Conservation (phyloP, 768 basidiomycete species). For the Clitopilus hobsonii region DNA sequence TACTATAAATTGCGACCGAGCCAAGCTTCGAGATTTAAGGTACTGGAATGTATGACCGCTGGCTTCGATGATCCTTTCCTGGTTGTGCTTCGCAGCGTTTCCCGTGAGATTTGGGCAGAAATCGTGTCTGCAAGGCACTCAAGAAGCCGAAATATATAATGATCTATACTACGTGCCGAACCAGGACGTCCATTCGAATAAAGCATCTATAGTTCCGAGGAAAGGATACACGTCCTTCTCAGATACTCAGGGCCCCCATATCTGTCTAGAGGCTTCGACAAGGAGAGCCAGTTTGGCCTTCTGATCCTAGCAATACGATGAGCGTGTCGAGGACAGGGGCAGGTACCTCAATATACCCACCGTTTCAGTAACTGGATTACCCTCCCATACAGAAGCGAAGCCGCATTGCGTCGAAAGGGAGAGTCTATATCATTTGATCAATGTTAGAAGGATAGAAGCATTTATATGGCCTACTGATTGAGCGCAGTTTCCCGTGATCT, state of each 20-base stretch:
- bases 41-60: background rate
- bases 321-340: background rate
- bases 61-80: background rate
- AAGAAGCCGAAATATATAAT: background rate
- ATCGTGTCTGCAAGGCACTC: background rate
- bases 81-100: background rate
- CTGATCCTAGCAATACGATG: conserved; percentile 32
- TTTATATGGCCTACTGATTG: conserved; percentile 37
- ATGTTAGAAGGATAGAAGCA: conserved; percentile 3
- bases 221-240: background rate
- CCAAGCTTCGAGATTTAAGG: background rate
- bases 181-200: background rate
- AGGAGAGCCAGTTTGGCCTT: conserved; percentile 42
- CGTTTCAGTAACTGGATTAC: conserved; percentile 49
- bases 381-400: conserved; percentile 55
- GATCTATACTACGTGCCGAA: background rate
- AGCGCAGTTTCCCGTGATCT: conserved; percentile 46
- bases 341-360: conserved; percentile 18
- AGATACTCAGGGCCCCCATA: conserved; percentile 27
- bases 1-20: background rate
- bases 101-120: background rate
- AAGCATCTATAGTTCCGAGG: background rate
- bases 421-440: conserved; percentile 27
- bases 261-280: conserved; percentile 38
- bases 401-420: conserved; percentile 63